Percentiles rank a stretch among this genome's conserved stretches.
These are phyloP conservation scores for Microsporum audouinii DNA, from an alignment of 2,329 filamentous ascomycete genomes.

Conservation along the genomic window DNA sequence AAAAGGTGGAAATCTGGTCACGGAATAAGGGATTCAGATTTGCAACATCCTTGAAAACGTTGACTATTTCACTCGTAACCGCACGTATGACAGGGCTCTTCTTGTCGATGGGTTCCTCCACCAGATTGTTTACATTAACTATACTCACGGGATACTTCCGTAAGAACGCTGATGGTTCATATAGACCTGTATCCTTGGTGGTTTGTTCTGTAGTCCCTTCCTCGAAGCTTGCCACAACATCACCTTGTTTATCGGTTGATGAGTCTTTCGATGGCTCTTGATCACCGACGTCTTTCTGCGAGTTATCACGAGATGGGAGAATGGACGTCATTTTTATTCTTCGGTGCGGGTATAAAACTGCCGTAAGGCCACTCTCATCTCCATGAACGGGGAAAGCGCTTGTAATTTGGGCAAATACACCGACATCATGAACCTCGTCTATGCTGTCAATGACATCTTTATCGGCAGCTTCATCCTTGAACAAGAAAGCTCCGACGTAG, in stretches of 20 bases:
- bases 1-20: constrained; percentile 94
- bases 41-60: constrained; percentile 95
- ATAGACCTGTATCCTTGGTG: constrained; percentile 46
- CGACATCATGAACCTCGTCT: constrained; percentile 88
- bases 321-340: constrained; percentile 82
- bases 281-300: constrained; percentile 24
- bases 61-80: constrained; percentile 94
- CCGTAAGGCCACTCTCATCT: constrained; percentile 74
- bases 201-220: constrained; percentile 57
- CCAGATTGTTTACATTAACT: constrained; percentile 87
- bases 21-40: constrained; percentile 88
- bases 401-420: constrained; percentile 95
- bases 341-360: constrained; percentile 90
- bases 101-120: constrained; percentile 78
- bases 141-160: constrained; percentile 85
- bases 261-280: constrained; percentile 33
- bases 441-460: constrained; percentile 84
- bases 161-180: constrained; percentile 83
- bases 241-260: constrained; percentile 63
- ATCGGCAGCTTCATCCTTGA: constrained; percentile 92
- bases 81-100: constrained; percentile 82
- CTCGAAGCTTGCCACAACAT: constrained; percentile 95
- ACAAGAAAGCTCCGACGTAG: constrained; percentile 90
- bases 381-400: constrained; percentile 81
- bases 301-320: constrained; percentile 50